Evolutionary conservation across 305 asterid genomes (phyloP), one percentile per base, ranked within the genome.

Genomic region (Euphrasia arctica): DNA sequence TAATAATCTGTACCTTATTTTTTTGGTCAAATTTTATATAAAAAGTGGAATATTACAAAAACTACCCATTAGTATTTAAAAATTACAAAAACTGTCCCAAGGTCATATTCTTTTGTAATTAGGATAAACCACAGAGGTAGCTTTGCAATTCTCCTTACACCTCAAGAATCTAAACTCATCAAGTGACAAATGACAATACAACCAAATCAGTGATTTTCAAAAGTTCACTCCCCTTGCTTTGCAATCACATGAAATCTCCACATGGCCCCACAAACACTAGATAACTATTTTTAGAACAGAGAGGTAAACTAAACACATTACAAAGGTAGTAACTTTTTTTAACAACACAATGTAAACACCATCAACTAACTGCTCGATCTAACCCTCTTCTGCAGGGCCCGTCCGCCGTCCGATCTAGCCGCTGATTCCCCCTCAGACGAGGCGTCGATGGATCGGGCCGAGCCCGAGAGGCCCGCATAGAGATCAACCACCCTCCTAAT

Each of bases 401-500:
- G 77, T 54, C 22, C 22, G 22, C 83, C 88, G 66, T 82, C 90
- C 3, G 89, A 83, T 66, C 79, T 86, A 13, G 76, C 90, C 0
- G 77, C 86, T 0, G 95, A 85, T 39, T 88, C 92, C 50, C 82
- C 95, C 58, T 85, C 96, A 0, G 95, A 88, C 11, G 86, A 86
- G 69, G 72, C 84, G 49, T 82, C 95, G 75, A 82, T 50, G 2
- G 96, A 80, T 72, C 75, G 83, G 48, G 82, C 65, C 7, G 85
- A 80, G 75, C 66, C 81, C 8, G 98, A 91, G 11, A 88, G 90
- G 77, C 83, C 83, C 6, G 85, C 77, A 32, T 91, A 91, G 9
- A 88, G 91, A 70, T 80, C 91, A 68, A 82, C 95, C 18, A 88
- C 96, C 79, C 82, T 78, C 75, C 95, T 80, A 60, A 91, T 88